Base-by-base conservation (phyloP, 768 basidiomycete genomes). In the Auricularia sp. region DNA sequence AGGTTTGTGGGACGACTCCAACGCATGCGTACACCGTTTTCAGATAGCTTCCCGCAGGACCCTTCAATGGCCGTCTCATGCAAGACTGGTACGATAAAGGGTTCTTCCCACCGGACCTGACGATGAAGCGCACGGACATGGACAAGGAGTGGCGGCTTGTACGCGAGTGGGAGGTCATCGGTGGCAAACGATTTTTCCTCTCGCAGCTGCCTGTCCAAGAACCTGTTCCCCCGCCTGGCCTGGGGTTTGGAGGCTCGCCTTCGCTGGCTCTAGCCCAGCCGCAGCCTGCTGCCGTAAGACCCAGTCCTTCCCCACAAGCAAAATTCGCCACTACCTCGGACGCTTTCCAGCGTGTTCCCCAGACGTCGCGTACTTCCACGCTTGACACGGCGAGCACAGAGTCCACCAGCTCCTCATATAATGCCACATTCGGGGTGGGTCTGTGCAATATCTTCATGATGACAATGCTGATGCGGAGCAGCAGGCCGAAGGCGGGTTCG, bases 61-160 rank as follows among this genome's bases (percentile, higher is more conserved):
- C 94, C 4, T 98, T 96, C 80, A 82, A 82, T 56, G 92, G 91
- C 34, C 85, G 88, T 66, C 69, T 89, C 63, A 96, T 98, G 94
- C 93, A 96, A 77, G 91, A 91, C 71, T 97, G 94, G 94, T 87
- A 86, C 72, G 86, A 91, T 61, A 90, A 89, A 70, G 90, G 91
- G 16, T 98, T 95, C 75, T 98, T 98, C 71, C 78, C 84, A 8
- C 78, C 86, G 34, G 87, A 91, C 67, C 81, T 98, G 33, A 84
- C 90, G 39, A 87, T 95, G 84, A 91, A 88, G 72, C 85, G 93
- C 58, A 84, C 83, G n/a, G 80, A 83, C 66, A 67, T 88, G 62
- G 90, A 92, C 71, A 69, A 71, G 12, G 82, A 86, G 12, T 92
- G 87, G 87, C 81, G 77, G 61, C 77, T 86, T 60, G 84, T 91